Percentiles rank a stretch among this genome's conserved stretches.
phyloP scores from a whole-genome alignment of 129 eudicot genomes.

The Mikania micrantha region DNA sequence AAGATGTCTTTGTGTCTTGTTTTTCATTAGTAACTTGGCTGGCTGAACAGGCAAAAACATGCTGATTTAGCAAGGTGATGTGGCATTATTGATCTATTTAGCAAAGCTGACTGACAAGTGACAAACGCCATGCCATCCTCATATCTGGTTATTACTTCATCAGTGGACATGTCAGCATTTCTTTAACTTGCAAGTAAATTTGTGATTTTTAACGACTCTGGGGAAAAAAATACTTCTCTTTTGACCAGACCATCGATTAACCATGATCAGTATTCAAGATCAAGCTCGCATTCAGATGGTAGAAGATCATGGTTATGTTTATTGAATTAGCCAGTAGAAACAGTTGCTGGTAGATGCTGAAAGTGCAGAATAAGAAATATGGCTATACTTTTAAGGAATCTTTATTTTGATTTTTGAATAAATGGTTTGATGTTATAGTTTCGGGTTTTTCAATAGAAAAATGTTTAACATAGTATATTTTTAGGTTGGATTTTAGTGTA shows the following conservation, averaged over 20 bases:
- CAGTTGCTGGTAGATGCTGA: conserved; percentile 35
- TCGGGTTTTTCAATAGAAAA: background rate
- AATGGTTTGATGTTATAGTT: conserved; percentile 8
- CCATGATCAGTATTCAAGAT: conserved; percentile 30
- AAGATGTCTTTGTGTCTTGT: too few relatives aligned
- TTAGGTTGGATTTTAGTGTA: background rate
- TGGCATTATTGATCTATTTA: too few relatives aligned
- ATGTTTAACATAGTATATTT: background rate
- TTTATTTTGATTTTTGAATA: conserved; percentile 9
- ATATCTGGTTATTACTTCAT: too few relatives aligned
- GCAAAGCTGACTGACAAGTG: too few relatives aligned
- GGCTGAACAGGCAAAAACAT: too few relatives aligned
- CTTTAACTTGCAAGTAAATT: too few relatives aligned
- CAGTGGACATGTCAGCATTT: too few relatives aligned
- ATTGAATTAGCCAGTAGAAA: conserved; percentile 48
- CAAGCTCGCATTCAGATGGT: conserved; percentile 45
- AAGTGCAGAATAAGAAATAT: background rate
- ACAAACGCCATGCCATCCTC: too few relatives aligned
- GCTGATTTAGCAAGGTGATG: too few relatives aligned
- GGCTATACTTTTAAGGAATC: background rate
- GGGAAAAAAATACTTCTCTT: too few relatives aligned
- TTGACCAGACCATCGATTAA: conserved; percentile 26
- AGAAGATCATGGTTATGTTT: conserved; percentile 79
- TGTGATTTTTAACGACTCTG: too few relatives aligned
- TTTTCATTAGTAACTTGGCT: too few relatives aligned